A percentile compares a stretch with the other conserved stretches of the same genome.
Evolutionary conservation across 2,329 filamentous ascomycete species (phyloP).

Genomic region (Aspergillus alliaceus): DNA sequence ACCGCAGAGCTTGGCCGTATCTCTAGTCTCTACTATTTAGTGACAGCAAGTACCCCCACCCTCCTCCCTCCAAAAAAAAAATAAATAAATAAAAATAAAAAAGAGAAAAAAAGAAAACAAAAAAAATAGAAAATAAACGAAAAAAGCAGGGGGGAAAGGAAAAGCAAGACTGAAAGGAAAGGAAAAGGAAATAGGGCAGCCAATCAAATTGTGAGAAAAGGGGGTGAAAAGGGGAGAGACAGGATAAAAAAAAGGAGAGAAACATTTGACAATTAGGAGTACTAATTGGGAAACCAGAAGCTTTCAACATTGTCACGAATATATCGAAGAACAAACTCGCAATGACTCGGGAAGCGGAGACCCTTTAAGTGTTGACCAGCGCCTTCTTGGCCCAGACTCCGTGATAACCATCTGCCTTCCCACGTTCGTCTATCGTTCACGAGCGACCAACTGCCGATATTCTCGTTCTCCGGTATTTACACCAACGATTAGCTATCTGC

Average conservation of each 20-base stretch:
- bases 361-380: constrained; percentile 32
- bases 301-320: constrained; percentile 12
- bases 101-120: too few species aligned
- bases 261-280: constrained; percentile 4
- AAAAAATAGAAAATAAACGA: constrained; percentile 2
- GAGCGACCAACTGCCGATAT: constrained; percentile 21
- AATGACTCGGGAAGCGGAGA: constrained; percentile 29
- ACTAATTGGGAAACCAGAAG: constrained; percentile 4
- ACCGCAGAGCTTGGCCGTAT: constrained; percentile 5
- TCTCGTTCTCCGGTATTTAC: constrained; percentile 11
- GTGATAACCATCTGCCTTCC: constrained; percentile 20
- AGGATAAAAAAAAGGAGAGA: too few species aligned
- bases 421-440: constrained; percentile 29
- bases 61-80: too few species aligned
- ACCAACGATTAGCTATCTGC: constrained; percentile 7
- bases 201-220: not conserved
- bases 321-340: constrained; percentile 20
- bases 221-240: not conserved
- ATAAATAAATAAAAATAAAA: too few species aligned
- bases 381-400: constrained; percentile 25
- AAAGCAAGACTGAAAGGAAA: constrained; percentile 8
- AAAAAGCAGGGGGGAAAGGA: not conserved
- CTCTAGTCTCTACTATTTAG: not conserved
- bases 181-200: not conserved
- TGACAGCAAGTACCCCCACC: too few species aligned